Conservation (phyloP, 179 eudicot species). For the Corrigiola litoralis region DNA sequence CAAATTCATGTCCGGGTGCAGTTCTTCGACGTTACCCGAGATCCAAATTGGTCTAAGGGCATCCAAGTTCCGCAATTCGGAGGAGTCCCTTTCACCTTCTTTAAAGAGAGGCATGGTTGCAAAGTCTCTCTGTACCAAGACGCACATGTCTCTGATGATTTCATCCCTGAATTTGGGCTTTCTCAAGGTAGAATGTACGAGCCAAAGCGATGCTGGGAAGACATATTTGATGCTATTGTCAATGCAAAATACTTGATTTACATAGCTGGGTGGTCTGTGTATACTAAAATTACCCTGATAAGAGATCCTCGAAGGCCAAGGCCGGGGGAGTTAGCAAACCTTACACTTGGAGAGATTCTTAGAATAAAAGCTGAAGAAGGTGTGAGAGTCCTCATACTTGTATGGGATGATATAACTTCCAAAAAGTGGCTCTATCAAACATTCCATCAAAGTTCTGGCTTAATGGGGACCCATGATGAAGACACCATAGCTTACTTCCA, state of each 20-base stretch:
- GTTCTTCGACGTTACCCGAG: conserved; percentile 34
- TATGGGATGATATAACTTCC: conserved; percentile 73
- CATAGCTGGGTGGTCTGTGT: conserved; percentile 70
- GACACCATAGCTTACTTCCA: conserved; percentile 45
- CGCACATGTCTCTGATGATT: conserved; percentile 45
- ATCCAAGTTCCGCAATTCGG: conserved; percentile 32
- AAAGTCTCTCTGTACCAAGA: conserved; percentile 54
- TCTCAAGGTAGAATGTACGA: conserved; percentile 23
- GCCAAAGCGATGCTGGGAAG: conserved; percentile 56
- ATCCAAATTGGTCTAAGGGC: conserved; percentile 56
- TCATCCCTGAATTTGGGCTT: conserved; percentile 17
- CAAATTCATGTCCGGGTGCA: conserved; percentile 47
- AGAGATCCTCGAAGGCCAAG: conserved; percentile 41
- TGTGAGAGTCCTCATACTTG: conserved; percentile 51
- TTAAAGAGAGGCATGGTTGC: conserved; percentile 50
- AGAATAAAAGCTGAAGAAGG: conserved; percentile 46
- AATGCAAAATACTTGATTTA: conserved; percentile 52
- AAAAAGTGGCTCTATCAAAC: conserved; percentile 14
- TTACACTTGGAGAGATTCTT: conserved; percentile 51
- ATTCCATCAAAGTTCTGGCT: conserved; percentile 37
- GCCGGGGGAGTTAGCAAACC: conserved; percentile 17
- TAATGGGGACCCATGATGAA: conserved; percentile 75
- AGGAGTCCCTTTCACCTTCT: conserved; percentile 56
- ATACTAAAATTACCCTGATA: conserved; percentile 47
- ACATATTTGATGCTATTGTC: conserved; percentile 48